These are phyloP conservation scores for Globisporangium camurandrum DNA, from an alignment of 352 stramenopile species.

Conservation along the genomic window DNA sequence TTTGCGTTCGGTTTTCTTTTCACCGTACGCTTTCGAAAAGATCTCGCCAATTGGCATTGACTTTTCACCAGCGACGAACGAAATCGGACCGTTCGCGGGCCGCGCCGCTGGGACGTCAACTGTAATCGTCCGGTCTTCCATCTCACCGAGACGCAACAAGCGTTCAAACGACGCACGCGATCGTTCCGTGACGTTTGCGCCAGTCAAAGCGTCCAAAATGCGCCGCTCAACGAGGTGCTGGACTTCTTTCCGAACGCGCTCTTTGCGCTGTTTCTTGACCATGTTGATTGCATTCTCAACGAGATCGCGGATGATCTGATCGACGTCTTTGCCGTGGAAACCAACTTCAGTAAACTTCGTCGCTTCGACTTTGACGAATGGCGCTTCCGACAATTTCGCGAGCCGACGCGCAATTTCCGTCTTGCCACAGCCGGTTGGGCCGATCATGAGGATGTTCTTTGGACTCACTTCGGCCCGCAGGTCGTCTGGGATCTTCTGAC, in stretches of 20 bases:
- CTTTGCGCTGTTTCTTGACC: constrained; percentile 93
- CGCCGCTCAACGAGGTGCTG: constrained; percentile 91
- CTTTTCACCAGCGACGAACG: constrained; percentile 67
- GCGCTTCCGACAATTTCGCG: constrained; percentile 94
- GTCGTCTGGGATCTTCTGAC: constrained; percentile 92
- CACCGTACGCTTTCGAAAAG: constrained; percentile 61
- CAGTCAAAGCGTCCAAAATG: constrained; percentile 93
- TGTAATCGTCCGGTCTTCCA: constrained; percentile 78
- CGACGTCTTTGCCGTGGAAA: constrained; percentile 98
- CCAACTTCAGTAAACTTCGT: constrained; percentile 99
- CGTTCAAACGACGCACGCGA: constrained; percentile 89
- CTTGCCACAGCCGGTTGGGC: constrained; percentile 97
- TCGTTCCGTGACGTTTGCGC: constrained; percentile 72
- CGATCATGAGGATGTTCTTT: constrained; percentile 99
- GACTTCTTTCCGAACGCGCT: constrained; percentile 90
- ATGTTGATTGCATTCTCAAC: constrained; percentile 97
- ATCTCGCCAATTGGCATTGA: constrained; percentile 61
- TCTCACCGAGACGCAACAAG: constrained; percentile 80
- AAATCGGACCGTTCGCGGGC: constrained; percentile 42
- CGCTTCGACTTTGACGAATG: constrained; percentile 98
- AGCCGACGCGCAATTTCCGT: constrained; percentile 97
- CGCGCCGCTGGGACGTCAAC: constrained; percentile 62
- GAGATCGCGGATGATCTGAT: constrained; percentile 99
- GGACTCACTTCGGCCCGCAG: constrained; percentile 90
- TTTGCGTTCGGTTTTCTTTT: constrained; percentile 89